Base-by-base conservation (phyloP, 2,329 filamentous ascomycete species). In the Xylaria sp. region DNA sequence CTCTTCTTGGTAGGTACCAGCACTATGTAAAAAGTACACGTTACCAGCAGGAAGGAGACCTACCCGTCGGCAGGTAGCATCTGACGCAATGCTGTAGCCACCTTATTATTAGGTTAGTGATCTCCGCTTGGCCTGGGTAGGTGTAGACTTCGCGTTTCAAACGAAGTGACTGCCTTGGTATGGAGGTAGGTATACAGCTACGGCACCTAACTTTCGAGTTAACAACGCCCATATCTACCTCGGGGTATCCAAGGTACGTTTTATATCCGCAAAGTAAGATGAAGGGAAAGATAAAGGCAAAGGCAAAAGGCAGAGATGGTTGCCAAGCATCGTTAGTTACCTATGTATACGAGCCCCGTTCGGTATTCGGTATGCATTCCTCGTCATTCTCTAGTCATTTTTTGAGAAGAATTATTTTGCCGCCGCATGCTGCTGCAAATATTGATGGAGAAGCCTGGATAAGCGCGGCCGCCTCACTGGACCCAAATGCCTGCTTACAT, bases 401-500 rank as follows among this genome's bases (percentile, higher is more conserved):
- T 36, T 38, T 7, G 0, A 28, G 23, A 28, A n/a, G 10, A 13
- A n/a, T 54, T n/a, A 33, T 33, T 13, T n/a, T 46, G 23, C 40
- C 40, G 56, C 54, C 20, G 0, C 26, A 40, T n/a, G 54, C 54
- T n/a, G 54, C 54, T 36, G 36, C 36, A 28, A 28, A 58, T 28
- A 44, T 66, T 40, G 17, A 54, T 33, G 46, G n/a, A 36, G 40
- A 28, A 57, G 56, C 48, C 65, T 53, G 28, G 60, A 23, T 59
- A 67, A 59, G 60, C 60, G 65, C 60, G 17, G 54, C 38, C 46
- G 40, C 42, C 23, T 51, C 54, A 63, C 54, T 59, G 40, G 54
- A 40, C 23, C 46, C 31, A 4, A 23, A 38, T 9, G 20, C n/a
- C 33, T 17, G 54, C 53, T 66, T 58, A 63, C 53, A 48, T 66